Evolutionary conservation across 1,139 yeast genomes (phyloP).

Genomic region (Suhomyces anneliseae): DNA sequence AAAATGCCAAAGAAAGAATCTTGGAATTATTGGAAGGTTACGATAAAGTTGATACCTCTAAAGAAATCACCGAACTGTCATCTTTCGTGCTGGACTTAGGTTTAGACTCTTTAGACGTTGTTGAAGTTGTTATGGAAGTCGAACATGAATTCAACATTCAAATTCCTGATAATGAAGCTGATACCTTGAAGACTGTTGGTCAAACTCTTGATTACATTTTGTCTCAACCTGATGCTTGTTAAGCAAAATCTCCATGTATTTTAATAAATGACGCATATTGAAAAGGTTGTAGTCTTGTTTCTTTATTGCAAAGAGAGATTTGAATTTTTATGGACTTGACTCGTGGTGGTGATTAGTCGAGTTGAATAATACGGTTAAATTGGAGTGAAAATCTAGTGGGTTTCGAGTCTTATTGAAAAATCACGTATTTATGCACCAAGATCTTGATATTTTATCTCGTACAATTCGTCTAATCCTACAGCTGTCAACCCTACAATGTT

Average conservation of each 20-base stretch:
- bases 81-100: constrained; percentile 76
- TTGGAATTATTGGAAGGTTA: constrained; percentile 77
- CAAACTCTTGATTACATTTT: constrained; percentile 78
- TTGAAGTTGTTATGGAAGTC: constrained; percentile 86
- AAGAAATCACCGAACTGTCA: constrained; percentile 57
- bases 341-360: background rate
- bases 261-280: constrained; percentile 1
- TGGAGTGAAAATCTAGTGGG: too few relatives aligned
- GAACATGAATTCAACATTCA: constrained; percentile 79
- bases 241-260: constrained; percentile 12
- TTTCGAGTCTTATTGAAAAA: too few relatives aligned
- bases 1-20: constrained; percentile 72
- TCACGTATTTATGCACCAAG: too few relatives aligned
- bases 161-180: constrained; percentile 87
- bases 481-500: too few relatives aligned
- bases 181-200: constrained; percentile 76
- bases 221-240: constrained; percentile 70
- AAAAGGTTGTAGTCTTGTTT: background rate
- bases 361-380: background rate
- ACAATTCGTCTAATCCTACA: too few relatives aligned
- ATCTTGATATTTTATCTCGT: too few relatives aligned
- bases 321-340: background rate
- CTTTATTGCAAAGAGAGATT: background rate
- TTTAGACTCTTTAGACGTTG: constrained; percentile 83
- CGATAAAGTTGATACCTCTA: constrained; percentile 58